phyloP scores from a whole-genome alignment of 257 asterid genomes.

The Solanum neorickii region DNA sequence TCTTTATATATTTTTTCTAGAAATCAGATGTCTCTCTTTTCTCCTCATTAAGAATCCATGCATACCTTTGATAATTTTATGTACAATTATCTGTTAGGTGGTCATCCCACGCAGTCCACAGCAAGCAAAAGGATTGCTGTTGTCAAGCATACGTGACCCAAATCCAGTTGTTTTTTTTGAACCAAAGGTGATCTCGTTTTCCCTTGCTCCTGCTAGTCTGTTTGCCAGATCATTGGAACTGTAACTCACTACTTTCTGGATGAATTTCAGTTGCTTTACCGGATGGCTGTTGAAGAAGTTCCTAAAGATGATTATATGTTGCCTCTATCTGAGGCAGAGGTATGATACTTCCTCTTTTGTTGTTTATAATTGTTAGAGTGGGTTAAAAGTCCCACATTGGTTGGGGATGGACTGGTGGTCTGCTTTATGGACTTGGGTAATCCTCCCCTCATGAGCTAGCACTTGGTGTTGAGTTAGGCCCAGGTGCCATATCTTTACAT shows the following conservation, averaged over 20 bases:
- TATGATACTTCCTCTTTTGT: slow-evolving; percentile 11
- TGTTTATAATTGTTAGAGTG: not conserved
- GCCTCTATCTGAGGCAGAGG: slow-evolving; percentile 96
- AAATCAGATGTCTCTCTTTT: not conserved
- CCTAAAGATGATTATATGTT: slow-evolving; percentile 83
- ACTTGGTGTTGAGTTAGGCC: not conserved
- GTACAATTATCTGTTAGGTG: slow-evolving; percentile 36
- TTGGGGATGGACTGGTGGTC: not conserved
- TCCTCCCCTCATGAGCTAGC: not conserved
- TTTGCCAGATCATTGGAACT: not conserved
- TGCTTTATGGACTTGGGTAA: not conserved
- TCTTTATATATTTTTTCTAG: not conserved
- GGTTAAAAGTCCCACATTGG: not conserved
- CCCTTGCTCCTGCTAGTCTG: not conserved
- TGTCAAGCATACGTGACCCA: slow-evolving; percentile 84
- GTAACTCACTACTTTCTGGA: not conserved
- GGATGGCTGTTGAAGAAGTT: slow-evolving; percentile 93
- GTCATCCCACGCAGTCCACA: slow-evolving; percentile 93
- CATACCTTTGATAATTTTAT: not conserved
- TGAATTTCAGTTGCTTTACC: slow-evolving; percentile 74
- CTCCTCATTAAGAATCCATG: not conserved
- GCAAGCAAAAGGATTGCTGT: slow-evolving; percentile 84
- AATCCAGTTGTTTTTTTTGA: slow-evolving; percentile 92
- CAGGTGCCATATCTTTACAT: not conserved
- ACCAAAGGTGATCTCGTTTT: slow-evolving; percentile 55